A percentile compares a stretch with the other conserved stretches of the same genome.
Evolutionary conservation across 768 basidiomycete species (phyloP).

Genomic region (Rhodotorula kratochvilovae): DNA sequence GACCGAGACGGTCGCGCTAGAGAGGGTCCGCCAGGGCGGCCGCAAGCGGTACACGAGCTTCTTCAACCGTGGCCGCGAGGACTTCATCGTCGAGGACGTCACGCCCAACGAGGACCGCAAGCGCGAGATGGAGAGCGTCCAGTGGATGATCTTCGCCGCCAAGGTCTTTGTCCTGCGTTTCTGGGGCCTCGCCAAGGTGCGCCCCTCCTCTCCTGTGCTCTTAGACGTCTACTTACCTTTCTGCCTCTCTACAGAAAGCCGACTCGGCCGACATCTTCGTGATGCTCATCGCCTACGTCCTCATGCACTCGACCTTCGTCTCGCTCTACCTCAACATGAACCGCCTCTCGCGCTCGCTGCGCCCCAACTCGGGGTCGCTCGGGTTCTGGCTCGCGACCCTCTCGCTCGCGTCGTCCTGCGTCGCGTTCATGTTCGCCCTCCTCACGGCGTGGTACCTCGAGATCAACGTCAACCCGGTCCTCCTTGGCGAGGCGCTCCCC

Average conservation of each 20-base stretch:
- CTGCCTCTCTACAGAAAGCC: slow-evolving; percentile 61
- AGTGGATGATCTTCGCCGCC: slow-evolving; percentile 84
- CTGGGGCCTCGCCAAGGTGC: slow-evolving; percentile 75
- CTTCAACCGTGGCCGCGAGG: slow-evolving; percentile 31
- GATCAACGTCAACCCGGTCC: slow-evolving; percentile 87
- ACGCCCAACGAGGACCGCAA: slow-evolving; percentile 58
- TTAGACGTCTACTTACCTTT: neutral
- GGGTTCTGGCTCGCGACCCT: slow-evolving; percentile 51
- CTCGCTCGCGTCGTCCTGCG: slow-evolving; percentile 71
- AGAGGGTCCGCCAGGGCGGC: slow-evolving; percentile 21
- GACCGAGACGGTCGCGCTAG: slow-evolving; percentile 31
- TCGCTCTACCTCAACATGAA: slow-evolving; percentile 83
- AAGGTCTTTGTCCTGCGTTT: slow-evolving; percentile 71
- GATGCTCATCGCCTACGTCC: slow-evolving; percentile 83
- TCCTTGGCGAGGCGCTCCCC: slow-evolving; percentile 88
- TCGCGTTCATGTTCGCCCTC: slow-evolving; percentile 78
- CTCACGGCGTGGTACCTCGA: slow-evolving; percentile 68
- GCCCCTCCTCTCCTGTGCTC: slow-evolving; percentile 28
- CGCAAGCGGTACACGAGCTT: slow-evolving; percentile 31
- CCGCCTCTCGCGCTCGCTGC: slow-evolving; percentile 52
- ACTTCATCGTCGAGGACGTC: slow-evolving; percentile 42
- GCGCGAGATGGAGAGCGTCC: slow-evolving; percentile 70
- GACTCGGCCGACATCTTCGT: slow-evolving; percentile 93
- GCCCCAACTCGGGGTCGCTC: slow-evolving; percentile 27
- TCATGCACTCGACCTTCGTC: slow-evolving; percentile 95